phyloP scores from a whole-genome alignment of 129 eudicot genomes.

The Deinandra increscens region DNA sequence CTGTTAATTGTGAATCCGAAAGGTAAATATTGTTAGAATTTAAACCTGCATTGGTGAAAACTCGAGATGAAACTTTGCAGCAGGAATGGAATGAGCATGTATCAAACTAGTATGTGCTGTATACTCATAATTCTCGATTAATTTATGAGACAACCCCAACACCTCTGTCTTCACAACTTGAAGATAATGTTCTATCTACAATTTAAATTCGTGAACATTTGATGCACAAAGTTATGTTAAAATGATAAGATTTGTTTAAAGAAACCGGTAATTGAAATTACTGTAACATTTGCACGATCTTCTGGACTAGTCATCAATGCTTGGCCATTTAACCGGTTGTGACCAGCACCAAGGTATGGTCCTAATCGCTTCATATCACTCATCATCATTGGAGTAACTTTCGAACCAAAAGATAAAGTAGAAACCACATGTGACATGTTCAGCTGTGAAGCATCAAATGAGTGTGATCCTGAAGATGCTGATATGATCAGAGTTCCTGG shows the following conservation, averaged over 20 bases:
- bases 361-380: conserved; percentile 56
- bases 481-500: conserved; percentile 84
- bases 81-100: conserved; percentile 66
- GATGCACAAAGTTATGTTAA: conserved; percentile 4
- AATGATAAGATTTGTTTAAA: background rate
- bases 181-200: conserved; percentile 92
- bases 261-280: conserved; percentile 31
- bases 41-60: conserved; percentile 86
- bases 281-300: conserved; percentile 65
- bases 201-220: background rate
- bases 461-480: conserved; percentile 77
- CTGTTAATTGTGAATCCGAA: background rate
- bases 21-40: background rate
- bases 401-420: conserved; percentile 66
- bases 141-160: conserved; percentile 47
- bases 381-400: conserved; percentile 51
- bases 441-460: conserved; percentile 81
- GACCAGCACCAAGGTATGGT: conserved; percentile 70
- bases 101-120: conserved; percentile 86
- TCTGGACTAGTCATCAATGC: conserved; percentile 53
- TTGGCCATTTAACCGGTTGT: conserved; percentile 54
- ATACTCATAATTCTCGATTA: conserved; percentile 83
- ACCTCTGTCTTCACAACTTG: conserved; percentile 94
- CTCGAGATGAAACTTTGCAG: conserved; percentile 74
- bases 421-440: conserved; percentile 79